A percentile compares a stretch with the other conserved stretches of the same genome.
Evolutionary conservation across 164 flowering plant species (phyloP).

Genomic region (Piper longum): DNA sequence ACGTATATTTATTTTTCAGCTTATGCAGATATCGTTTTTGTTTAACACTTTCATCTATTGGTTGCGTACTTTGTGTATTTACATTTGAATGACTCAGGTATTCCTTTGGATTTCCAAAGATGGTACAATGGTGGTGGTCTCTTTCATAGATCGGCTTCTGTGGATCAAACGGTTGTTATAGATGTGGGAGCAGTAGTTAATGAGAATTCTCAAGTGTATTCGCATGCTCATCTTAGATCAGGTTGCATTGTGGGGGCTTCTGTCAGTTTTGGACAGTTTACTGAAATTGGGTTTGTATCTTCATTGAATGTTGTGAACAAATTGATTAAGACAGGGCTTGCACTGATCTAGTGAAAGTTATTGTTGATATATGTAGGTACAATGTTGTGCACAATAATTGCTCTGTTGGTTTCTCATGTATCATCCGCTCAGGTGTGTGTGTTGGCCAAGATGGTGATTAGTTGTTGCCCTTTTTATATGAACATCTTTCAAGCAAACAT

Average conservation of each 20-base stretch:
- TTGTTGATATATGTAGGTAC: slow-evolving; percentile 32
- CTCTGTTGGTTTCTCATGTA: slow-evolving; percentile 58
- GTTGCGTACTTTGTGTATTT: too few species aligned
- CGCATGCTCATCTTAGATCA: slow-evolving; percentile 52
- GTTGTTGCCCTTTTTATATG: background rate
- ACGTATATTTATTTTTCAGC: too few species aligned
- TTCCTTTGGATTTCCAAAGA: slow-evolving; percentile 19
- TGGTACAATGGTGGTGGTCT: slow-evolving; percentile 82
- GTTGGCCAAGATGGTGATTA: slow-evolving; percentile 81
- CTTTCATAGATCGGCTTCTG: slow-evolving; percentile 47
- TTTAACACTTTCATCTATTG: too few species aligned
- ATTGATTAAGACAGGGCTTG: background rate
- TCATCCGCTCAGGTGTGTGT: slow-evolving; percentile 72
- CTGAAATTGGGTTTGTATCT: slow-evolving; percentile 53
- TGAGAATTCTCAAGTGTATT: slow-evolving; percentile 36
- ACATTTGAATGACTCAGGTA: background rate
- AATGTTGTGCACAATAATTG: slow-evolving; percentile 70
- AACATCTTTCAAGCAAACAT: background rate
- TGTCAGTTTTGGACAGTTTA: slow-evolving; percentile 53
- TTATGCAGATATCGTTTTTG: background rate
- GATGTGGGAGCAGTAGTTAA: slow-evolving; percentile 72
- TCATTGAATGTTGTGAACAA: background rate
- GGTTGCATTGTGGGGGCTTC: slow-evolving; percentile 67
- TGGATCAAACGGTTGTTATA: slow-evolving; percentile 44
- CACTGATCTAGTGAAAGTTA: background rate